Conservation (phyloP, 1,284 basidiomycete genomes). For the Cerioporus squamosus region DNA sequence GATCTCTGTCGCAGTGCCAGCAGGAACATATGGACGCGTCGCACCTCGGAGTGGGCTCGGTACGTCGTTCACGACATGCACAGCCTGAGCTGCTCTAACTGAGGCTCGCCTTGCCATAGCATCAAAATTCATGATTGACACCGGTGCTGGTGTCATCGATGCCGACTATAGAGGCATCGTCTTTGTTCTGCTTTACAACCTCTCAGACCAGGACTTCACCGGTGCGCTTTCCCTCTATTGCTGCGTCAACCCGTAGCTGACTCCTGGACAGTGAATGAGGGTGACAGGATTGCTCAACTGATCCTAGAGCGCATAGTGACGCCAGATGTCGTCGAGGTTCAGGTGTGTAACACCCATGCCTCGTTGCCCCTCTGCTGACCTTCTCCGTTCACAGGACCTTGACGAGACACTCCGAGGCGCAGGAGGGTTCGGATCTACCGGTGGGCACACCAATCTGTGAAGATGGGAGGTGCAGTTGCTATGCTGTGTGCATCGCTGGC, state of each 20-base stretch:
- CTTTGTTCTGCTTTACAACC: constrained; percentile 95
- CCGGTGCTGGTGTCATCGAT: constrained; percentile 96
- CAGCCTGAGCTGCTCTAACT: neutral
- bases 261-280: constrained; percentile 71
- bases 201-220: constrained; percentile 86
- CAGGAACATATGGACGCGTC: constrained; percentile 93
- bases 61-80: constrained; percentile 33
- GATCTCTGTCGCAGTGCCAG: constrained; percentile 90
- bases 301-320: constrained; percentile 92
- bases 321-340: constrained; percentile 85
- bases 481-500: no score
- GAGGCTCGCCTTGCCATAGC: constrained; percentile 59
- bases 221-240: constrained; percentile 49
- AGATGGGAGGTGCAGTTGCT: no score
- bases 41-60: constrained; percentile 94
- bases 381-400: constrained; percentile 58
- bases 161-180: constrained; percentile 94
- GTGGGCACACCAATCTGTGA: constrained; percentile 65
- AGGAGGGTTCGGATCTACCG: constrained; percentile 96
- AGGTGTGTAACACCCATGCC: constrained; percentile 53
- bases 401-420: constrained; percentile 84
- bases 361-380: neutral
- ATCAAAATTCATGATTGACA: constrained; percentile 93
- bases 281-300: constrained; percentile 94
- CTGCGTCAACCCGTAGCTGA: neutral